Base-by-base conservation (phyloP, 768 basidiomycete species). In the Termitomyces sp. region DNA sequence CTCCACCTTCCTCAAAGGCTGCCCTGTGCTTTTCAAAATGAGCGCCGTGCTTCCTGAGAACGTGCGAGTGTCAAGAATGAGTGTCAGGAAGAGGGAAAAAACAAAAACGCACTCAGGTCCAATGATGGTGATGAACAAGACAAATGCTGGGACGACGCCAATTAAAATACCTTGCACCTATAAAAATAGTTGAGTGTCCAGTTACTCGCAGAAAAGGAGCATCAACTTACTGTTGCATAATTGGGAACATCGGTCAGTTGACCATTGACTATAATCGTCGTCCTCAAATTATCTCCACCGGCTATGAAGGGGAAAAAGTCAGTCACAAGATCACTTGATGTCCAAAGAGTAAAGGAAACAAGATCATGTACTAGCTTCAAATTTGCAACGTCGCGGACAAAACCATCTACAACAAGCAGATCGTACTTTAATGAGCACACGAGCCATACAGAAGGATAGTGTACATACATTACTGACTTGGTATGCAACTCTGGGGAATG, bases 131-230 rank as follows among this genome's bases (percentile, higher is more conserved):
- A 91, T 79, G 67, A 93, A 32, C 48, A 96, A 72, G 46, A 92
- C 84, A 63, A 88, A 95, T 0, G 84, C 86, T 1, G 90, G 79
- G 20, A 97, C 88, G 28, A 82, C 79, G 8, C 94, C 95, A 50
- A 97, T 87, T 40, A 98, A 78, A 67, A 98, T 94, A 43, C 90
- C 91, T 75, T 93, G 90, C 5, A 91, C 90, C 71, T 82, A 41
- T 41, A 13, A 8, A 61, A 63, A 70, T 62, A 47, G 47, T 30
- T 46, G 9, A 26, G 40, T 18, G 41, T n/a, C 12, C 10, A 23
- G 14, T 16, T 23, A 12, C 7, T 47, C 47, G 12, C 2, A 23
- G 50, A 35, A 46, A 49, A 64, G 26, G 68, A 54, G 8, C 5
- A 14, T 12, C 28, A 35, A 55, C 67, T 26, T 58, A 77, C 78